Percentiles rank a stretch among this genome's conserved stretches.
These are phyloP conservation scores for Aspergillus saccharolyticus DNA, from an alignment of 495 filamentous ascomycete species.

Conservation along the genomic window DNA sequence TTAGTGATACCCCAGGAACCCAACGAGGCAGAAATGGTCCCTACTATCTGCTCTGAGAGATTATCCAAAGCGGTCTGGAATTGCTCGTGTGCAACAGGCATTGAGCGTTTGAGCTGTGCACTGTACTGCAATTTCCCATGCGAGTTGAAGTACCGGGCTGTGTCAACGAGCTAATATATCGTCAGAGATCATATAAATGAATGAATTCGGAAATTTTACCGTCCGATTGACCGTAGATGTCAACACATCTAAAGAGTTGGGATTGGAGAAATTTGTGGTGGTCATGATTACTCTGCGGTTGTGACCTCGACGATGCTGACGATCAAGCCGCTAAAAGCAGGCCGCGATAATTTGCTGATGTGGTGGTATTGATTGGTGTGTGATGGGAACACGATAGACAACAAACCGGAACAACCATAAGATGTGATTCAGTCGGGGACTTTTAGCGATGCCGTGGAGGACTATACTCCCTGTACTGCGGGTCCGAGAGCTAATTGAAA, in stretches of 20 bases:
- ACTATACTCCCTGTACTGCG: neutral
- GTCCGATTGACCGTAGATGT: slow-evolving; percentile 43
- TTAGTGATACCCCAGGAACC: slow-evolving; percentile 16
- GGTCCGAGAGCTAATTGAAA: neutral
- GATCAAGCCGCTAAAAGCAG: neutral
- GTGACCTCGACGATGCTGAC: neutral
- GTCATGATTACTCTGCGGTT: slow-evolving; percentile 22
- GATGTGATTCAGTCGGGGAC: neutral
- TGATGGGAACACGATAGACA: neutral
- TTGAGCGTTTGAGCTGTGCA: slow-evolving; percentile 36
- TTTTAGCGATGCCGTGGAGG: neutral
- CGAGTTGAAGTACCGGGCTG: slow-evolving; percentile 43
- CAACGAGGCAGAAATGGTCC: slow-evolving; percentile 8
- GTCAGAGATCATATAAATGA: slow-evolving; percentile 16
- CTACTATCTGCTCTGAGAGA: slow-evolving; percentile 49
- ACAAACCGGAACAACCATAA: neutral
- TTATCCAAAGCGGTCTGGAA: slow-evolving; percentile 48
- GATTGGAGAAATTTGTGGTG: slow-evolving; percentile 29
- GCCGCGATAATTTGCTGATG: neutral
- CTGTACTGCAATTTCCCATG: slow-evolving; percentile 32
- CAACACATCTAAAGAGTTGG: slow-evolving; percentile 39
- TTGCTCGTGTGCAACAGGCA: slow-evolving; percentile 41
- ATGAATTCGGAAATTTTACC: slow-evolving; percentile 19
- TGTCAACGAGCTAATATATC: slow-evolving; percentile 42
- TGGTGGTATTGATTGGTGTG: neutral